Conservation (phyloP, 78 protist species). For the Salpingoeca rosetta region DNA sequence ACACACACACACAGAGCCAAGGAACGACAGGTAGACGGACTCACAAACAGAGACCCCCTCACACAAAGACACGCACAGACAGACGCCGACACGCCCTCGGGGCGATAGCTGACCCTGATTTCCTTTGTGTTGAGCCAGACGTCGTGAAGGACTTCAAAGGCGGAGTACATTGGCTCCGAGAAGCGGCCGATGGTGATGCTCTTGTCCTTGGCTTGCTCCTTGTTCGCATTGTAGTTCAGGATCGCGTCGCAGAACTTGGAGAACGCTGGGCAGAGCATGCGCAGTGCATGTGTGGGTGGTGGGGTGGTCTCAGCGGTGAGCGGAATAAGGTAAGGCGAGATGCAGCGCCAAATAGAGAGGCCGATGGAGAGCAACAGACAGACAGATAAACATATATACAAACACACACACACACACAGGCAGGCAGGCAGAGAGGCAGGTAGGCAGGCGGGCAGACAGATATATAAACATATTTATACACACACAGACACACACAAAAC, state of each 20-base stretch:
- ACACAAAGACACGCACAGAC: neutral
- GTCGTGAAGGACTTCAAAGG: constrained; percentile 39
- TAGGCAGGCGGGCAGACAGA: too few species aligned
- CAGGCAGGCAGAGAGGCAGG: too few species aligned
- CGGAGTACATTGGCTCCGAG: constrained; percentile 24
- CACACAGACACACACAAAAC: too few species aligned
- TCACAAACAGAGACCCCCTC: neutral
- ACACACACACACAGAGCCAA: neutral
- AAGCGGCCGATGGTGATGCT: neutral
- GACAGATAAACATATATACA: too few species aligned
- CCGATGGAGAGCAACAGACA: neutral
- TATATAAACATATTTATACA: too few species aligned
- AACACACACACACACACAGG: too few species aligned
- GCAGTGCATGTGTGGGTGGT: neutral
- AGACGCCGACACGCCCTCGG: neutral
- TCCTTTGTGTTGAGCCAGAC: constrained; percentile 46
- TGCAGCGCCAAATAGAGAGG: neutral
- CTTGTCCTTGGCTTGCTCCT: constrained; percentile 14
- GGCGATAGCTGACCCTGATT: constrained; percentile 22
- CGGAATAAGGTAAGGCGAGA: neutral
- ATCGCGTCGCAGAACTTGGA: constrained; percentile 61
- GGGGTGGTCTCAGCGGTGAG: neutral
- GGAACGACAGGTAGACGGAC: neutral
- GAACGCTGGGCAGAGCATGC: constrained; percentile 16
- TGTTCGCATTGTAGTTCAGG: constrained; percentile 36